Evolutionary conservation across 495 filamentous ascomycete species (phyloP).

Genomic region (Daldinia vernicosa): DNA sequence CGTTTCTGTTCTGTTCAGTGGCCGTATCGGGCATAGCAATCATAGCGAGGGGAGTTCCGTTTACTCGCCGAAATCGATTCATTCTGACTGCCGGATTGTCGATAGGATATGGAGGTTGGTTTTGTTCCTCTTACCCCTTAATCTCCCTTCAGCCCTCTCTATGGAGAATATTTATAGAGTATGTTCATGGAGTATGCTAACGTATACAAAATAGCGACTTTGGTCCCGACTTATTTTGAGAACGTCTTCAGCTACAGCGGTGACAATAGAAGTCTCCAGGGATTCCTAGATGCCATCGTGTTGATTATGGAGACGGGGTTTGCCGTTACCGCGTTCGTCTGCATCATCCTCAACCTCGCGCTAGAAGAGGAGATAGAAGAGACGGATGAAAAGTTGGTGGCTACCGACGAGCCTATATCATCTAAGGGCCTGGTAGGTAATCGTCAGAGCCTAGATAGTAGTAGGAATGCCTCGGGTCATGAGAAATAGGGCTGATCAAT

Average conservation of each 20-base stretch:
- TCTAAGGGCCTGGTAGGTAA: constrained; percentile 7
- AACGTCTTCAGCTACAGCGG: constrained; percentile 79
- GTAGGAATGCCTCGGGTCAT: constrained; percentile 4
- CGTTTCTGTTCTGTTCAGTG: constrained; percentile 86
- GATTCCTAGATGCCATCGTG: constrained; percentile 83
- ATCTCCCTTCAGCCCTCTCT: too few species aligned
- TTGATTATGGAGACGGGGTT: constrained; percentile 85
- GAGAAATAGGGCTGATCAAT: constrained; percentile 24
- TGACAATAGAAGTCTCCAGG: constrained; percentile 73
- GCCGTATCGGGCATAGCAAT: constrained; percentile 88
- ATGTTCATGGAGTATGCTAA: constrained; percentile 23
- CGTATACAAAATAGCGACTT: constrained; percentile 63
- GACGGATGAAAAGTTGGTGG: constrained; percentile 39
- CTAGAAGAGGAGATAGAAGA: constrained; percentile 77
- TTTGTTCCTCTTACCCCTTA: background rate
- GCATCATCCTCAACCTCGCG: constrained; percentile 76
- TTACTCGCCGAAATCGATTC: constrained; percentile 87
- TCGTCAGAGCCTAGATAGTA: constrained; percentile 18
- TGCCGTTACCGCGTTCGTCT: constrained; percentile 74
- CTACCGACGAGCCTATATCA: constrained; percentile 9
- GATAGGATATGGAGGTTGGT: constrained; percentile 69
- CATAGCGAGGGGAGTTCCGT: constrained; percentile 74
- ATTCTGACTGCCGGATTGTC: constrained; percentile 82
- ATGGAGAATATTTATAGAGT: background rate
- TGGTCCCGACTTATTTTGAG: constrained; percentile 80